Conservation (phyloP, 106 monocot species). For the Platanthera guangdongensis region DNA sequence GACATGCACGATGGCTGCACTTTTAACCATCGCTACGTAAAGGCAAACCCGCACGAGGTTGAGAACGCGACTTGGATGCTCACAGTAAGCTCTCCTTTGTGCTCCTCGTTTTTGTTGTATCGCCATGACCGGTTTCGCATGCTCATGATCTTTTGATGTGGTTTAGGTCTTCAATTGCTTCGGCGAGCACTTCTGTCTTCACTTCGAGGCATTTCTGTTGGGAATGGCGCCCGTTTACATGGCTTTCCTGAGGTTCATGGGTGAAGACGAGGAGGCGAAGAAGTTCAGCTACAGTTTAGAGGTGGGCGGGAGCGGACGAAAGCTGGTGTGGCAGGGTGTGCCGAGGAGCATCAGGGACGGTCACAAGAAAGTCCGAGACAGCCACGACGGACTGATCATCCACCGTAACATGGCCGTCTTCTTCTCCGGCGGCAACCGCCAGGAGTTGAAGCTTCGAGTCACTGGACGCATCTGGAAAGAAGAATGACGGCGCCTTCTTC, state of each 20-base stretch:
- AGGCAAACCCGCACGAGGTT: conserved; percentile 7
- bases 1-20: conserved; percentile 8
- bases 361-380: conserved; percentile 33
- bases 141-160: not conserved
- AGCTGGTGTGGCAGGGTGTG: conserved; percentile 21
- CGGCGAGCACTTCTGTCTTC: conserved; percentile 25
- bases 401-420: conserved; percentile 21
- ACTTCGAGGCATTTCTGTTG: conserved; percentile 24
- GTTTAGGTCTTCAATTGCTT: conserved; percentile 24
- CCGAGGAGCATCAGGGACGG: conserved; percentile 28
- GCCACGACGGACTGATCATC: conserved; percentile 22
- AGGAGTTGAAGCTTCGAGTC: conserved; percentile 19
- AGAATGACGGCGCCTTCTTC: not conserved
- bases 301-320: conserved; percentile 19
- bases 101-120: not conserved
- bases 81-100: not conserved
- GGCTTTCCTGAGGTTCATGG: conserved; percentile 27
- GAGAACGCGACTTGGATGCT: conserved; percentile 10
- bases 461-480: conserved; percentile 7
- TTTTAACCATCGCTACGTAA: conserved; percentile 16
- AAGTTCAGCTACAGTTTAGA: conserved; percentile 21
- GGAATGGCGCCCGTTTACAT: conserved; percentile 24
- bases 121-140: too few species aligned
- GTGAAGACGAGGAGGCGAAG: conserved; percentile 20
- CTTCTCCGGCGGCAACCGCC: conserved; percentile 17